Evolutionary conservation across 768 basidiomycete genomes (phyloP), one percentile per base, ranked within the genome.

Genomic region (Lentinula aciculospora): DNA sequence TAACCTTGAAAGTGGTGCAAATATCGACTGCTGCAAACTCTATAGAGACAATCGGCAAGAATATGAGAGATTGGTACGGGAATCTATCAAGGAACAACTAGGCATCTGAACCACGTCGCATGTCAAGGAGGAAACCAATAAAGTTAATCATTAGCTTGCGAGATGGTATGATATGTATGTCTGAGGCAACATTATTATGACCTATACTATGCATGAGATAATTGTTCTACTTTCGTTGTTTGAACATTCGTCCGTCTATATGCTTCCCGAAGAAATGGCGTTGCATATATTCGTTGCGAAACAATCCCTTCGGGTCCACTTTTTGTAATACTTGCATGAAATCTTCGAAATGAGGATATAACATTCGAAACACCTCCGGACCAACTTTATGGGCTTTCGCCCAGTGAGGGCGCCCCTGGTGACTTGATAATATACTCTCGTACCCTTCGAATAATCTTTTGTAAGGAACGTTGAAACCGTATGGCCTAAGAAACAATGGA

Each of bases 11-110:
- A 94, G 91, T 59, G 94, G 94, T 19, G 97, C 97, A 53, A 98
- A 97, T 74, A 90, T 99, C 61, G 88, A 96, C 73, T 96, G 94
- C 67, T 95, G 94, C 78, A 98, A 98, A 74, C 75, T 98, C 57
- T 98, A 96, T 70, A 82, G 96, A 59, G 95, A 97, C 62, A 86
- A 97, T 69, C 83, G 81, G 59, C 73, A 77, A 62, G 92, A 98
- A 71, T 98, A 97, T 70, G 95, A 97, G 70, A 80, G 90, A 62
- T 75, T 84, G 40, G 94, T 98, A 34, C 77, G 89, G 63, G 82
- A 84, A 67, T 88, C 89, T 53, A 90, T 98, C 64, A 84, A 77
- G 65, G 85, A 91, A 65, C 93, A 96, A 69, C 76, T 98, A 64
- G 95, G 91, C 23, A 71, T 92, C 58, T 91, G 39, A 58, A 44